A percentile compares a stretch with the other conserved stretches of the same genome.
Conservation (phyloP, 2,329 filamentous ascomycete genomes). For the Fusarium denticulatum region DNA sequence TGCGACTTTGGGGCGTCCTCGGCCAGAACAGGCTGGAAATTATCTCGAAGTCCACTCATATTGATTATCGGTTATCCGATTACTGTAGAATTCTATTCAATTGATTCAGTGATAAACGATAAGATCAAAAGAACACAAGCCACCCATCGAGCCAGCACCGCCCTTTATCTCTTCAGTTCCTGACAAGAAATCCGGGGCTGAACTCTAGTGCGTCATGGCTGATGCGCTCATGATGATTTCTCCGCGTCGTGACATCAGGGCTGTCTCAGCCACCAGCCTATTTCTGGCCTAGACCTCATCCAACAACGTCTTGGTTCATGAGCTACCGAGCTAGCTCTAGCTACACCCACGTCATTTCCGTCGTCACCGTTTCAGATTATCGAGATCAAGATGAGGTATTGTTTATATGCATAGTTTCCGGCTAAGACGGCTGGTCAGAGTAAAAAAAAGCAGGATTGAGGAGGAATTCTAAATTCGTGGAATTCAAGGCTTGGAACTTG, state of each 20-base stretch:
- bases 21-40: constrained; percentile 11
- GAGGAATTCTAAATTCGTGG: background rate
- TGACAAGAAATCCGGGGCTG: background rate
- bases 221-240: constrained; percentile 26
- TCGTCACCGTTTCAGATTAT: constrained; percentile 20
- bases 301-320: background rate
- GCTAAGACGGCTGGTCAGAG: background rate
- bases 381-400: constrained; percentile 1
- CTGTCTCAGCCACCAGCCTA: constrained; percentile 7
- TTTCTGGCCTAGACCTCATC: background rate
- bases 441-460: constrained; percentile 3
- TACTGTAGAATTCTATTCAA: background rate
- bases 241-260: constrained; percentile 19
- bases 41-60: constrained; percentile 16
- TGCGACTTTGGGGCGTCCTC: background rate
- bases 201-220: constrained; percentile 22
- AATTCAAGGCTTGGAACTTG: background rate
- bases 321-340: background rate
- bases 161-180: background rate
- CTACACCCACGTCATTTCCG: constrained; percentile 22
- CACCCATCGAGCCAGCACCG: constrained; percentile 2
- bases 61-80: background rate
- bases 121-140: background rate
- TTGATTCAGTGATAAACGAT: background rate
- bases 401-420: background rate